These are phyloP conservation scores for Leccinum variicolor DNA, from an alignment of 768 basidiomycete species.

Conservation along the genomic window DNA sequence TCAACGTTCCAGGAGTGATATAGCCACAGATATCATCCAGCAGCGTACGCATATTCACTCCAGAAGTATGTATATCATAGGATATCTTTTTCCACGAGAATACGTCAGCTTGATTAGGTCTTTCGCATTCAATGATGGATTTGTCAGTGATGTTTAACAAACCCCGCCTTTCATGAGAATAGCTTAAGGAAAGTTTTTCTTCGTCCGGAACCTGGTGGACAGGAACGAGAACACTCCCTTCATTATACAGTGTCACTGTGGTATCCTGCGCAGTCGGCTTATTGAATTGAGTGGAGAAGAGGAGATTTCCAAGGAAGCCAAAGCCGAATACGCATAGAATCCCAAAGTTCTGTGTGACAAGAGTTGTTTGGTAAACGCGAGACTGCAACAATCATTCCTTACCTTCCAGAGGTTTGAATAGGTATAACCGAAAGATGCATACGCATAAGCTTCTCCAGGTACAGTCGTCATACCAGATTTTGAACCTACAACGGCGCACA, in stretches of 20 bases:
- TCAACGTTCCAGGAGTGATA: slow-evolving; percentile 48
- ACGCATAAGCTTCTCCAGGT: slow-evolving; percentile 39
- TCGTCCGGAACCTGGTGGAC: slow-evolving; percentile 12
- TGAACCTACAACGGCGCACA: slow-evolving; percentile 43
- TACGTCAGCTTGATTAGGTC: slow-evolving; percentile 37
- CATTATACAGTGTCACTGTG: slow-evolving; percentile 26
- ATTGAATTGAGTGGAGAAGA: slow-evolving; percentile 37
- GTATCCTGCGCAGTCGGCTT: slow-evolving; percentile 28
- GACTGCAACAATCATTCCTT: slow-evolving; percentile 19
- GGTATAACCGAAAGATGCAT: slow-evolving; percentile 28
- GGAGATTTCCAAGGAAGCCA: slow-evolving; percentile 34
- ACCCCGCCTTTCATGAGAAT: neutral
- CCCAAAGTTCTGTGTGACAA: slow-evolving; percentile 35
- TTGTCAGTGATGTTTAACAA: neutral
- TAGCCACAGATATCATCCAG: slow-evolving; percentile 47
- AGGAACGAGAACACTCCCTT: neutral
- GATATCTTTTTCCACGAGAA: slow-evolving; percentile 78
- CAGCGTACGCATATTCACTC: slow-evolving; percentile 37
- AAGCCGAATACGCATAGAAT: slow-evolving; percentile 44
- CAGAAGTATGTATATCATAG: slow-evolving; percentile 54
- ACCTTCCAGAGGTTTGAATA: slow-evolving; percentile 35
- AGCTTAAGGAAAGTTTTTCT: slow-evolving; percentile 5
- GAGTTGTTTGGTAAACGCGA: neutral
- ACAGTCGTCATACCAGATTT: slow-evolving; percentile 39
- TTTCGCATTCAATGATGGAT: slow-evolving; percentile 12